Conservation (phyloP, 106 monocot genomes). For the Dioscorea alata region DNA sequence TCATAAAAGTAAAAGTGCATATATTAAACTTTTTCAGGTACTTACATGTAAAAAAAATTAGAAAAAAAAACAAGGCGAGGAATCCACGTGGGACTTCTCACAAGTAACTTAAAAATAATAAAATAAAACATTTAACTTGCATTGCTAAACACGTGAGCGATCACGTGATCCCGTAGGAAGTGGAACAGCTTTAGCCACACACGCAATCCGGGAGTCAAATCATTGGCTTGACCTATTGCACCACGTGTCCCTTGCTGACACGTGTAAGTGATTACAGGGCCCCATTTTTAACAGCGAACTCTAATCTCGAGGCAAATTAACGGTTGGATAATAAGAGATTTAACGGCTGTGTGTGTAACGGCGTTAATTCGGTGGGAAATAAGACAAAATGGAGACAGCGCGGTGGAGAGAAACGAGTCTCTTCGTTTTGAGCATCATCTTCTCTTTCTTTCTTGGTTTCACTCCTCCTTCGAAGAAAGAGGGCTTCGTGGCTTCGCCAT, state of each 20-base stretch:
- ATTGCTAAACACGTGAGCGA: too few relatives aligned
- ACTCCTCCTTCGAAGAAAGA: too few relatives aligned
- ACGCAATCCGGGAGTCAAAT: not conserved
- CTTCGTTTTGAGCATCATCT: not conserved
- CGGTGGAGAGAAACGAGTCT: not conserved
- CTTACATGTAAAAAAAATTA: too few relatives aligned
- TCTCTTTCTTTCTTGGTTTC: too few relatives aligned
- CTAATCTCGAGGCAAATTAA: not conserved
- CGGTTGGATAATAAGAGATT: not conserved
- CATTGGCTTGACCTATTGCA: not conserved
- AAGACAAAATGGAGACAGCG: conserved; percentile 5
- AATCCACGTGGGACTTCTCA: too few relatives aligned
- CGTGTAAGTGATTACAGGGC: not conserved
- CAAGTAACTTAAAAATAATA: too few relatives aligned
- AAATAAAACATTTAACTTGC: too few relatives aligned
- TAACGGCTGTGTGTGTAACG: not conserved
- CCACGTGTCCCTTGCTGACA: not conserved
- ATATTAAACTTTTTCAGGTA: too few relatives aligned
- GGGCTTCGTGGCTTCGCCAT: too few relatives aligned
- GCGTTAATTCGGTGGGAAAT: conserved; percentile 3
- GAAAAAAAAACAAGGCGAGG: too few relatives aligned
- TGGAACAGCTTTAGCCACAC: not conserved
- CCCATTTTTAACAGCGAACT: not conserved
- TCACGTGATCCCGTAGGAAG: too few relatives aligned
- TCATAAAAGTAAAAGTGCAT: too few relatives aligned